Evolutionary conservation across 805 yeast species (phyloP).

Genomic region (Candida arabinofermentans): DNA sequence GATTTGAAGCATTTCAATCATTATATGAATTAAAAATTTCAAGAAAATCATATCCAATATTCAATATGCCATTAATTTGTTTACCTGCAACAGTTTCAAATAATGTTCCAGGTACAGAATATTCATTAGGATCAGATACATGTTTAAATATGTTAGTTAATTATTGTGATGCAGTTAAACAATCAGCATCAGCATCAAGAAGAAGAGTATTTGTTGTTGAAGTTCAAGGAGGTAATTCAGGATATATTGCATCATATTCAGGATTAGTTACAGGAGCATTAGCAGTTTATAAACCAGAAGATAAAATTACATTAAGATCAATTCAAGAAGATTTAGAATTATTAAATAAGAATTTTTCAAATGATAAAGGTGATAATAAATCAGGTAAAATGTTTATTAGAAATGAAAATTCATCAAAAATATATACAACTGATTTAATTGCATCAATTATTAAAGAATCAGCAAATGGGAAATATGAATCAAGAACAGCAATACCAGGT

Average conservation of each 20-base stretch:
- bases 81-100: constrained; percentile 96
- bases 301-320: constrained; percentile 54
- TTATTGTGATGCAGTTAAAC: constrained; percentile 76
- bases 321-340: constrained; percentile 62
- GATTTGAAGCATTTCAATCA: constrained; percentile 93
- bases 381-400: constrained; percentile 68
- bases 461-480: constrained; percentile 63
- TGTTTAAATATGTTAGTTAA: constrained; percentile 66
- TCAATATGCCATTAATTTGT: constrained; percentile 90
- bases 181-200: constrained; percentile 74
- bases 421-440: constrained; percentile 61
- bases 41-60: constrained; percentile 76
- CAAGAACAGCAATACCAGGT: constrained; percentile 79
- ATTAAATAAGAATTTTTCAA: constrained; percentile 54
- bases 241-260: constrained; percentile 67
- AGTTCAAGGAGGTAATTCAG: constrained; percentile 83
- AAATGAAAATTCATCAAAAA: constrained; percentile 64
- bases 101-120: constrained; percentile 84
- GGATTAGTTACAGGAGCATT: constrained; percentile 70
- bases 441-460: constrained; percentile 68
- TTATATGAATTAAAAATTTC: constrained; percentile 78
- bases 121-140: constrained; percentile 72
- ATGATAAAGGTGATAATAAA: constrained; percentile 59
- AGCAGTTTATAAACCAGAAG: constrained; percentile 75
- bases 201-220: constrained; percentile 78